A percentile compares a stretch with the other conserved stretches of the same genome.
These are phyloP conservation scores for Coemansia sp. DNA, from an alignment of 192 early-diverging fungal species.

Conservation along the genomic window DNA sequence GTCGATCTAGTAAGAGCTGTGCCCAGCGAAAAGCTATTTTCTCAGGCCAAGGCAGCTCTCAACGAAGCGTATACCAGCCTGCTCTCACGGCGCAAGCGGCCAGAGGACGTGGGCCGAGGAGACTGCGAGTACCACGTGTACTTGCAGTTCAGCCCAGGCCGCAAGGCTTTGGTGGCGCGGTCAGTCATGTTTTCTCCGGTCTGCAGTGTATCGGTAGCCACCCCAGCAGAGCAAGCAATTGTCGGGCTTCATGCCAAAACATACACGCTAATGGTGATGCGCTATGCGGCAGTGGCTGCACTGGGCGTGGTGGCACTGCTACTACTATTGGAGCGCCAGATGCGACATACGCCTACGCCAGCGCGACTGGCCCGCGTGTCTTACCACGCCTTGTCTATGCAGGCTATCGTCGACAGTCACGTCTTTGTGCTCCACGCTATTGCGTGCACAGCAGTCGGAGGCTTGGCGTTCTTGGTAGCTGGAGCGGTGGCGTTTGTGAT, in stretches of 20 bases:
- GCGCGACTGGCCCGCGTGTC: slow-evolving; percentile 70
- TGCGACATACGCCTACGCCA: slow-evolving; percentile 67
- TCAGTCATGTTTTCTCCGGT: slow-evolving; percentile 22
- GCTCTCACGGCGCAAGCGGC: slow-evolving; percentile 21
- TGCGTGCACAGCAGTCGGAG: slow-evolving; percentile 57
- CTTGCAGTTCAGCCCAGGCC: slow-evolving; percentile 13
- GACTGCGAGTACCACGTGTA: slow-evolving; percentile 46
- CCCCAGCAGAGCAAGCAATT: slow-evolving; percentile 7
- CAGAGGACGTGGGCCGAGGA: slow-evolving; percentile 20
- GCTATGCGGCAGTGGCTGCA: slow-evolving; percentile 28
- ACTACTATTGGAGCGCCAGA: slow-evolving; percentile 61
- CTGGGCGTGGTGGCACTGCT: slow-evolving; percentile 19
- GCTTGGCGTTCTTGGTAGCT: slow-evolving; percentile 61
- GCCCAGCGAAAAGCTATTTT: slow-evolving; percentile 26
- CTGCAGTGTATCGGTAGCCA: slow-evolving; percentile 22
- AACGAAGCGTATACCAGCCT: slow-evolving; percentile 13
- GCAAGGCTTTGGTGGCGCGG: slow-evolving; percentile 11
- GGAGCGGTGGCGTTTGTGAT: slow-evolving; percentile 63
- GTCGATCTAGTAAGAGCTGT: slow-evolving; percentile 27
- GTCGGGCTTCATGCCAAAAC: slow-evolving; percentile 15
- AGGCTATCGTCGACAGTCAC: slow-evolving; percentile 68
- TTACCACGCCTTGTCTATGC: slow-evolving; percentile 63
- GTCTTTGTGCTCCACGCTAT: slow-evolving; percentile 65
- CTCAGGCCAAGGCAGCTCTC: slow-evolving; percentile 20
- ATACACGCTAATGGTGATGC: slow-evolving; percentile 17